Evolutionary conservation across 805 yeast genomes (phyloP).

Genomic region (Tetrapisispora fleetii): DNA sequence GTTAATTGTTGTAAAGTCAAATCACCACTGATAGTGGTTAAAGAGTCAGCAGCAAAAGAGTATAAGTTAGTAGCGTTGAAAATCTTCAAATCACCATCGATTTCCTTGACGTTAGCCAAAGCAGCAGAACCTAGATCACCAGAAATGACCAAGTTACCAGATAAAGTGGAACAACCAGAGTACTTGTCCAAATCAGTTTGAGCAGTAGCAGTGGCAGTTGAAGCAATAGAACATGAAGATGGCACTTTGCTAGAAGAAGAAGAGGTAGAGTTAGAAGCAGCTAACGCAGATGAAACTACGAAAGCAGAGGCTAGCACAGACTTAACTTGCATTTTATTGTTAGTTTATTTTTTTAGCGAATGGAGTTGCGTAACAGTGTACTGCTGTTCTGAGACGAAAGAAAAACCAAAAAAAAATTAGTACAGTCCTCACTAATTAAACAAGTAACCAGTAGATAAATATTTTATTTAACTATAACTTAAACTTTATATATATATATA

Average conservation of each 20-base stretch:
- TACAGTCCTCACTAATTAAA: too few species aligned
- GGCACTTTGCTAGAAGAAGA: constrained; percentile 33
- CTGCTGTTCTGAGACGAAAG: neutral
- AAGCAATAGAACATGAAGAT: constrained; percentile 56
- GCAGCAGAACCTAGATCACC: constrained; percentile 57
- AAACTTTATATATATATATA: too few species aligned
- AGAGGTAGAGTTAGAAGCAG: constrained; percentile 14
- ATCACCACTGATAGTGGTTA: constrained; percentile 64
- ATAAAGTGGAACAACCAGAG: constrained; percentile 65
- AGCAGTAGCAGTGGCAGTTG: constrained; percentile 61
- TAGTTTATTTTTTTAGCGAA: neutral
- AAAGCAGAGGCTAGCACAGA: constrained; percentile 40
- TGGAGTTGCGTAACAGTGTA: neutral
- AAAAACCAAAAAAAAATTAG: too few species aligned
- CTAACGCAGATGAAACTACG: constrained; percentile 38
- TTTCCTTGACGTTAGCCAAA: constrained; percentile 63
- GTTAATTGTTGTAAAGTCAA: constrained; percentile 57
- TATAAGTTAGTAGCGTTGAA: constrained; percentile 54
- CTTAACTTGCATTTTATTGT: constrained; percentile 45
- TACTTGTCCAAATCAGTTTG: constrained; percentile 70
- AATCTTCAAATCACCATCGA: constrained; percentile 67
- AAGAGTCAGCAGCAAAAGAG: constrained; percentile 66
- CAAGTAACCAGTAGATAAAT: too few species aligned
- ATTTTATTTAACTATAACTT: neutral
- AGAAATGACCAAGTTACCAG: constrained; percentile 65